These are phyloP conservation scores for Syzygium oleosum DNA, from an alignment of 345 rosid genomes.

Conservation along the genomic window DNA sequence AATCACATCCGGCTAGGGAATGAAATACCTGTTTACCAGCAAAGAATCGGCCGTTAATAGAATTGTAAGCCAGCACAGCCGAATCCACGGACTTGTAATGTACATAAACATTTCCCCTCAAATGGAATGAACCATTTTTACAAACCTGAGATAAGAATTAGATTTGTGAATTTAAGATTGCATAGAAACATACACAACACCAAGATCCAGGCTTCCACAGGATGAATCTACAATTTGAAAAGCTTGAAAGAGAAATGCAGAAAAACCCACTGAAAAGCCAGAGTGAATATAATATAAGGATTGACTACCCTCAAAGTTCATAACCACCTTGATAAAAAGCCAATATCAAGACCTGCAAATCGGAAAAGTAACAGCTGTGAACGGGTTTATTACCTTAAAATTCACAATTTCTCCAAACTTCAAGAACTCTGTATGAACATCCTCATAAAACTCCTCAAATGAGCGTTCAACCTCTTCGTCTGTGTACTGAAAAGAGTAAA, in stretches of 20 bases:
- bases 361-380: background rate
- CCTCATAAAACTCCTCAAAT: conserved; percentile 95
- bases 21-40: conserved; percentile 88
- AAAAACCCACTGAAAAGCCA: background rate
- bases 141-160: conserved; percentile 49
- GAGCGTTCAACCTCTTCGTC: conserved; percentile 82
- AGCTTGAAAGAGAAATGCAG: background rate
- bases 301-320: background rate
- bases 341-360: background rate
- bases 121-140: conserved; percentile 82
- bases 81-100: conserved; percentile 82
- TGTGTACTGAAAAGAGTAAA: conserved; percentile 50
- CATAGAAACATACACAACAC: background rate
- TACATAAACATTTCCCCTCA: conserved; percentile 88
- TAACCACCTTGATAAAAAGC: background rate
- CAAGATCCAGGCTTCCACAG: background rate
- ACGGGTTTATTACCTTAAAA: conserved; percentile 63
- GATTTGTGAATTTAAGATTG: conserved; percentile 1
- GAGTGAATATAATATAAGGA: background rate
- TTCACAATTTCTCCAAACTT: conserved; percentile 92
- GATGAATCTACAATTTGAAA: background rate
- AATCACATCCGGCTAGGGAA: background rate
- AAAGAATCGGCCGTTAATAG: conserved; percentile 78
- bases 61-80: conserved; percentile 54
- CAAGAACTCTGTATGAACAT: conserved; percentile 93